Base-by-base conservation (phyloP, 352 stramenopile species). In the Pythium brachiatum region DNA sequence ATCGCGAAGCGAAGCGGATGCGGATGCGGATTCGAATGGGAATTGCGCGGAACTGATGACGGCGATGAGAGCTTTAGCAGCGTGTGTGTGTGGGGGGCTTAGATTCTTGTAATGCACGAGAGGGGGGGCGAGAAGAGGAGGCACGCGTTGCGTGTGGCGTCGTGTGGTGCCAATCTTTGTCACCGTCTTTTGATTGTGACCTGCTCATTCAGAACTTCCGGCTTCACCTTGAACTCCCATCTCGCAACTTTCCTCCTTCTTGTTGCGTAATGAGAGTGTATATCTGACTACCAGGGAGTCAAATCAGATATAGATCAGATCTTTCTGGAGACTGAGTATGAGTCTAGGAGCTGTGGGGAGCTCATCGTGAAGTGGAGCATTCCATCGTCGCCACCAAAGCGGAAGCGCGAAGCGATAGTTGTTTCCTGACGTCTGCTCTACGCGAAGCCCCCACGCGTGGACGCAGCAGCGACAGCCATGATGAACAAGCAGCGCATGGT, bases 401-500 rank as follows among this genome's bases (percentile, higher is more conserved):
- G 12, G 36, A 13, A 44, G 41, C n/a, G 41, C 7, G n/a, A 13
- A 48, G 41, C 41, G 41, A 16, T 13, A 5, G 18, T 18, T 18
- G 41, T 48, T 18, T 48, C 41, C n/a, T 23, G n/a, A 25, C 20
- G 41, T 7, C 41, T 48, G 41, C 41, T 27, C 48, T 26, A 41
- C 48, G 32, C 16, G 23, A 27, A n/a, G 5, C 12, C 13, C 12
- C 13, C 7, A 36, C 39, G 39, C 20, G 47, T 25, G 31, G 6
- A 13, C 29, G 36, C 54, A 52, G 21, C 27, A 23, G n/a, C 41
- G 16, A 13, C 7, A 18, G 20, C 23, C 53, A 59, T 36, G 18
- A 91, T 91, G 81, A 91, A 74, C 70, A 89, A 90, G 78, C 78
- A 73, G 66, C 66, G 66, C 41, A 91, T 83, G 66, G 66, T 93